Evolutionary conservation across 2,329 filamentous ascomycete species (phyloP).

Genomic region (Dendrostoma leiphaemia): DNA sequence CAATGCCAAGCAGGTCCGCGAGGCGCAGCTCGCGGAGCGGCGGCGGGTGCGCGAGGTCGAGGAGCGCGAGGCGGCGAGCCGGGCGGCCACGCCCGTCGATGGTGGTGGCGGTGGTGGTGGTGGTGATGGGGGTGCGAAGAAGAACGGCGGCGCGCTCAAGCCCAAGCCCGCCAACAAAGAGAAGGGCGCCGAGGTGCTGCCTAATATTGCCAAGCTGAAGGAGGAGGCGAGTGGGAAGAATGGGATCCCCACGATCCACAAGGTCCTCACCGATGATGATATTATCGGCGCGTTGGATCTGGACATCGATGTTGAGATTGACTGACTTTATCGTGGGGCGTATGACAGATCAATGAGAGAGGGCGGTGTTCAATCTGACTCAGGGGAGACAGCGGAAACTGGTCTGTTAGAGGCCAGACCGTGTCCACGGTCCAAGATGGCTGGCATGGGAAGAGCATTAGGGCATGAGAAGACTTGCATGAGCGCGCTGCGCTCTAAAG

Average conservation of each 20-base stretch:
- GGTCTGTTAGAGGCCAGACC: no score
- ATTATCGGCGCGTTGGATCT: constrained; percentile 87
- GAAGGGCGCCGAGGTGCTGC: constrained; percentile 41
- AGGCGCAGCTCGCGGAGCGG: constrained; percentile 82
- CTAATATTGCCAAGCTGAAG: constrained; percentile 54
- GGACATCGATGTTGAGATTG: constrained; percentile 89
- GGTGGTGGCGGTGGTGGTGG: constrained; percentile 35
- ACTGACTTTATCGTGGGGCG: constrained; percentile 22
- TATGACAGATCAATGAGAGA: no score
- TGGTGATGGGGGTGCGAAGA: constrained; percentile 43
- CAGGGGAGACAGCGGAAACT: no score
- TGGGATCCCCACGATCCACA: constrained; percentile 67
- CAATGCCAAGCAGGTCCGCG: constrained; percentile 87
- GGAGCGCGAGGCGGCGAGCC: constrained; percentile 26
- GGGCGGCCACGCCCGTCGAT: not conserved
- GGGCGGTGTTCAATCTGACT: no score
- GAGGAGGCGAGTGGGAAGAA: constrained; percentile 54
- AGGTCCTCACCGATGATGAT: constrained; percentile 85
- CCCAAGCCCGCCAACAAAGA: constrained; percentile 38
- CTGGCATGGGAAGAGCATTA: no score
- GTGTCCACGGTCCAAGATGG: no score
- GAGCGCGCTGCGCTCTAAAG: no score
- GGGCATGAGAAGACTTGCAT: no score
- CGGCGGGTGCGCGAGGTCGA: constrained; percentile 57
- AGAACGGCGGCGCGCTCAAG: constrained; percentile 53